Evolutionary conservation across 2,329 filamentous ascomycete genomes (phyloP).

Genomic region (Penicillium sp.): DNA sequence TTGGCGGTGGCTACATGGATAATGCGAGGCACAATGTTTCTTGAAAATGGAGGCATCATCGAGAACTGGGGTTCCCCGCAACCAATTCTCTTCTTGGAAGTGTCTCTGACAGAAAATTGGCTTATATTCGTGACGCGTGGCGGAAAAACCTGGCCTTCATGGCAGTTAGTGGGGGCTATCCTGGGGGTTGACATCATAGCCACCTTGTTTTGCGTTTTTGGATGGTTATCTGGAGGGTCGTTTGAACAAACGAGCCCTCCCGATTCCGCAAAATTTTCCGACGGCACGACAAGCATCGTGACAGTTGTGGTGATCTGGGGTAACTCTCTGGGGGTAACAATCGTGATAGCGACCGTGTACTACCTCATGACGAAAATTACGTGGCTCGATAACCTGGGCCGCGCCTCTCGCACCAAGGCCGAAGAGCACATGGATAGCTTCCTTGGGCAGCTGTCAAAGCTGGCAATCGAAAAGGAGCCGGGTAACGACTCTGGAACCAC

Average conservation of each 20-base stretch:
- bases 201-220: constrained; percentile 73
- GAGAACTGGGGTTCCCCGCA: constrained; percentile 73
- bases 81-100: constrained; percentile 82
- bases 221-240: constrained; percentile 61
- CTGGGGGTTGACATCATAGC: constrained; percentile 69
- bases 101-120: constrained; percentile 93
- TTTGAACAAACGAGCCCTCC: constrained; percentile 25
- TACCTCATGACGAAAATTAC: constrained; percentile 48
- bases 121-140: constrained; percentile 95
- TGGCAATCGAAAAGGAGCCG: constrained; percentile 42
- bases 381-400: constrained; percentile 52
- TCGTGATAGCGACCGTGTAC: constrained; percentile 55
- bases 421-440: constrained; percentile 57
- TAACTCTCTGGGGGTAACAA: constrained; percentile 54
- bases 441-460: constrained; percentile 52
- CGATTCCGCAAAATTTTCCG: constrained; percentile 34
- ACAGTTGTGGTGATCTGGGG: constrained; percentile 55
- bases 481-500: too few relatives aligned
- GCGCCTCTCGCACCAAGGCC: constrained; percentile 51
- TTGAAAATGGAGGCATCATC: constrained; percentile 69
- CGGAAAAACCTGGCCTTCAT: constrained; percentile 56
- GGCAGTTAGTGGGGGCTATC: constrained; percentile 61
- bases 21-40: constrained; percentile 68
- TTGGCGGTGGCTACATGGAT: constrained; percentile 73
- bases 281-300: constrained; percentile 56